These are phyloP conservation scores for Capronia americana DNA, from an alignment of 2,329 filamentous ascomycete species.

Conservation along the genomic window DNA sequence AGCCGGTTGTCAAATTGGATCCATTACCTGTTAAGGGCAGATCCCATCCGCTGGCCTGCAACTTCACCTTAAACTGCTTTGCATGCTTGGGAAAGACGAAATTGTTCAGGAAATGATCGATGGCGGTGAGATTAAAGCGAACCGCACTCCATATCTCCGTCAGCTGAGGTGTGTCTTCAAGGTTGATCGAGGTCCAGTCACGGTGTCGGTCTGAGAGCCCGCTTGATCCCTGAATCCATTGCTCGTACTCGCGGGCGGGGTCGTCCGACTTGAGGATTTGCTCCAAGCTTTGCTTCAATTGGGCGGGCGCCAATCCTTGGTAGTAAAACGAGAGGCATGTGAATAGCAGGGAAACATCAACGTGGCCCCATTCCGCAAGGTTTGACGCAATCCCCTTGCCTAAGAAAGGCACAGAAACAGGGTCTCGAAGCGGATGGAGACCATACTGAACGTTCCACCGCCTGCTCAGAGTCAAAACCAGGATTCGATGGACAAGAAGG, in stretches of 20 bases:
- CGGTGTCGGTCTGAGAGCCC: conserved; percentile 48
- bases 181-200: conserved; percentile 61
- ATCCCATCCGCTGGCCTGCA: conserved; percentile 71
- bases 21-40: conserved; percentile 62
- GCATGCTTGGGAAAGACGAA: conserved; percentile 68
- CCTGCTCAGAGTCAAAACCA: conserved; percentile 63
- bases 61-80: conserved; percentile 67
- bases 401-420: conserved; percentile 64
- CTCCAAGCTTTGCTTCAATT: conserved; percentile 57
- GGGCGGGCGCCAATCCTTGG: conserved; percentile 58
- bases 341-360: conserved; percentile 63
- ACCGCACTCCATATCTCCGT: conserved; percentile 61
- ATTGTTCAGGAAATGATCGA: conserved; percentile 68
- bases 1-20: conserved; percentile 61
- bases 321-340: conserved; percentile 66
- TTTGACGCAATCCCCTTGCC: conserved; percentile 64
- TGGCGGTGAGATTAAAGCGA: conserved; percentile 57
- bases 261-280: conserved; percentile 61
- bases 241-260: conserved; percentile 55
- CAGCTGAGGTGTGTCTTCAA: conserved; percentile 61
- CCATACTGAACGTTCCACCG: conserved; percentile 72
- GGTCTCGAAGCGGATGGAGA: conserved; percentile 58
- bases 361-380: conserved; percentile 67
- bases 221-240: conserved; percentile 43
- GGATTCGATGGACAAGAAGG: conserved; percentile 61